These are phyloP conservation scores for Scedosporium aurantiacum DNA, from an alignment of 2,329 filamentous ascomycete species.

Conservation along the genomic window DNA sequence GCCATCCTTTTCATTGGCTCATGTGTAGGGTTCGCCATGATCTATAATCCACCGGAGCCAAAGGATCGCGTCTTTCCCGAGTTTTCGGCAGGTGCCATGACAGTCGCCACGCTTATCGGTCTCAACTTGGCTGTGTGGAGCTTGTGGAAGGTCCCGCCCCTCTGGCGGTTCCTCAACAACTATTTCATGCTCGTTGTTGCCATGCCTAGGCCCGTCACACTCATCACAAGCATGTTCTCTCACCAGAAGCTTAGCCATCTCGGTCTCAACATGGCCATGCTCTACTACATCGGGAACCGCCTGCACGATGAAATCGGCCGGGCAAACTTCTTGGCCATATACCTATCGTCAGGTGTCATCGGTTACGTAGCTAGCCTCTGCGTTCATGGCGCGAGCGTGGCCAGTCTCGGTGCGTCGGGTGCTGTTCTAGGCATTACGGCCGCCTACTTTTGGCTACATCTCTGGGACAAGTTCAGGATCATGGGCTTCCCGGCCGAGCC, in stretches of 20 bases:
- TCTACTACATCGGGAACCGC: constrained; percentile 55
- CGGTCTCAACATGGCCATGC: constrained; percentile 49
- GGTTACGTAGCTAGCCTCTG: constrained; percentile 49
- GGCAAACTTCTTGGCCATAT: constrained; percentile 58
- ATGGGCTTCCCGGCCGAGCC: constrained; percentile 45
- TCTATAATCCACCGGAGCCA: constrained; percentile 27
- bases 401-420: constrained; percentile 57
- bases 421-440: constrained; percentile 49
- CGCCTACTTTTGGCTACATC: constrained; percentile 51
- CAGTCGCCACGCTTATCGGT: constrained; percentile 50
- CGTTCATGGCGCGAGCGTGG: constrained; percentile 34
- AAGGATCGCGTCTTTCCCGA: constrained; percentile 44
- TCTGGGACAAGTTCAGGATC: constrained; percentile 44
- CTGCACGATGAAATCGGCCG: constrained; percentile 62
- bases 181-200: constrained; percentile 57
- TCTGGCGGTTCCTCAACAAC: constrained; percentile 56
- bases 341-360: constrained; percentile 45
- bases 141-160: constrained; percentile 51
- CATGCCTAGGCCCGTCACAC: constrained; percentile 48
- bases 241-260: constrained; percentile 55
- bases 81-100: constrained; percentile 50
- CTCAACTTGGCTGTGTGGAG: constrained; percentile 46
- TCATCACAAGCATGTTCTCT: constrained; percentile 57
- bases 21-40: constrained; percentile 30
- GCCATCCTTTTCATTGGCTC: constrained; percentile 32